Evolutionary conservation across 2,329 filamentous ascomycete genomes (phyloP), one percentile per base, ranked within the genome.

Genomic region (Cordyceps javanica): DNA sequence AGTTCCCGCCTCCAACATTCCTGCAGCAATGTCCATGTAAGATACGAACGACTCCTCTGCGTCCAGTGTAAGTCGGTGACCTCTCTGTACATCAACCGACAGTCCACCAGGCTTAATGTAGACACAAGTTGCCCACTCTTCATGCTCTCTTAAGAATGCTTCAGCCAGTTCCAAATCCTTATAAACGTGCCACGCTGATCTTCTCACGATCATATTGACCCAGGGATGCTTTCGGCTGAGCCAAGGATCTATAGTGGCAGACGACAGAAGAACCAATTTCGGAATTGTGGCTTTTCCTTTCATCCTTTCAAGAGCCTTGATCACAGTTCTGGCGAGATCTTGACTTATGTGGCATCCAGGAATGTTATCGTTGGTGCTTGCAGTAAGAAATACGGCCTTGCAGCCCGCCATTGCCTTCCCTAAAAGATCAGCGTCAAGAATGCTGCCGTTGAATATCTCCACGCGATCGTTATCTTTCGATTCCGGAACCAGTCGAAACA

Each of bases 1-100:
- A 28, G 74, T 68, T 0, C 71, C 75, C 7, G 72, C 72, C 63
- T 81, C 77, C 19, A 79, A 67, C 78, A 81, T 81, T 1, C 63
- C 76, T 1, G 73, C 76, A 16, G 55, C 25, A 8, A 58, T 23
- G 34, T 57, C 55, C 13, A 57, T 28, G 25, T 57, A 57, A 16
- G 66, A 69, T 2, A 80, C 26, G 36, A 71, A 71, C 5, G 66
- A 70, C 54, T 75, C 66, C 55, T 76, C 64, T 9, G 72, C 64
- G 44, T 68, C 64, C 1, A 75, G 54, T 19, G 62, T 75, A 14
- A 81, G 62, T 45, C 54, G 59, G 61, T 80, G 74, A 2, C 77
- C 77, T 1, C 70, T 64, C 60, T 67, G 65, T 2, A 66, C 53
- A 58, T 60, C 54, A 21, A 60, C 45, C 1, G 58, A 57, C 4